These are phyloP conservation scores for Sisymbrium altissimum DNA, from an alignment of 345 rosid species.

Conservation along the genomic window DNA sequence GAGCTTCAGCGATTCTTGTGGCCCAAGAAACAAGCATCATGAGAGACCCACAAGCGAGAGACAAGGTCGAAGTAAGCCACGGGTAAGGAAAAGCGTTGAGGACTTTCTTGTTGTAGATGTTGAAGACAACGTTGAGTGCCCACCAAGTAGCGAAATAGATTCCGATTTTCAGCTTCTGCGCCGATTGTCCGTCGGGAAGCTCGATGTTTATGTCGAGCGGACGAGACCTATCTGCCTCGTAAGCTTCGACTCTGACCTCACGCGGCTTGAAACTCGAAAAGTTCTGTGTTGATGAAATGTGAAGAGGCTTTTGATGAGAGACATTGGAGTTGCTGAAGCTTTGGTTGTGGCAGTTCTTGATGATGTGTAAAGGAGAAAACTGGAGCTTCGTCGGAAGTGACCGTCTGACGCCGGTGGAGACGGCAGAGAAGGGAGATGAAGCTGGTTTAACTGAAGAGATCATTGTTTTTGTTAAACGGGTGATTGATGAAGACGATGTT, in stretches of 20 bases:
- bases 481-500: background rate
- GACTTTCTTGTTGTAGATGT: conserved; percentile 96
- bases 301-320: conserved; percentile 49
- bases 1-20: conserved; percentile 70
- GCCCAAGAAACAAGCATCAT: conserved; percentile 94
- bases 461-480: conserved; percentile 30
- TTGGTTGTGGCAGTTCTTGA: conserved; percentile 30
- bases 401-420: conserved; percentile 24
- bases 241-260: conserved; percentile 49
- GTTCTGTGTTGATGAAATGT: conserved; percentile 43
- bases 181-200: conserved; percentile 36
- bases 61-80: conserved; percentile 92
- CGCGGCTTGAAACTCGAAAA: conserved; percentile 33
- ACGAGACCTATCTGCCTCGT: conserved; percentile 68
- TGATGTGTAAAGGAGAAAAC: conserved; percentile 37
- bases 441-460: conserved; percentile 46
- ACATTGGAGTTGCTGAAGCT: conserved; percentile 25
- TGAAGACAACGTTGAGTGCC: conserved; percentile 92
- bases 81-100: conserved; percentile 93
- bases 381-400: conserved; percentile 22
- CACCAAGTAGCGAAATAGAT: conserved; percentile 93
- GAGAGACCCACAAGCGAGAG: conserved; percentile 86
- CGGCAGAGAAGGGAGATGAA: conserved; percentile 29
- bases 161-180: conserved; percentile 62
- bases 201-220: conserved; percentile 57